Percentiles rank a stretch among this genome's conserved stretches.
phyloP scores from a whole-genome alignment of 805 yeast genomes.

The Kazachstania kunashirensis region DNA sequence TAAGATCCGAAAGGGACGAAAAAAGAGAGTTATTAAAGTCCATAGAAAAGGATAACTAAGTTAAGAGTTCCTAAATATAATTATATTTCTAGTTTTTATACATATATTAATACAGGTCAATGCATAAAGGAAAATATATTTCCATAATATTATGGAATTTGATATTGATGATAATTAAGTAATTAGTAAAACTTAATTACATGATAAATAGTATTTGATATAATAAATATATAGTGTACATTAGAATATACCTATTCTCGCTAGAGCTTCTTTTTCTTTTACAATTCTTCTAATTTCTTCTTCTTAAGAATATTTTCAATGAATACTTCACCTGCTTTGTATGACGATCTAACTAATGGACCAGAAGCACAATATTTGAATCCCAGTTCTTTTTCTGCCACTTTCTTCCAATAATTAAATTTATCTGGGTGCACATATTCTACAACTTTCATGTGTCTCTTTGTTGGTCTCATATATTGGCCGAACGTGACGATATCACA shows the following conservation, averaged over 20 bases:
- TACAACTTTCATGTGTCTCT: slow-evolving; percentile 95
- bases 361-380: slow-evolving; percentile 96
- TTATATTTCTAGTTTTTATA: too few relatives aligned
- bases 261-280: too few relatives aligned
- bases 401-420: slow-evolving; percentile 85
- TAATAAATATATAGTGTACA: too few relatives aligned
- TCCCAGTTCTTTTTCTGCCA: slow-evolving; percentile 71
- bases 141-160: too few relatives aligned
- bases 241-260: too few relatives aligned
- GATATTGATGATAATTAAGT: too few relatives aligned
- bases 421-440: slow-evolving; percentile 91
- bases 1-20: slow-evolving; percentile 45
- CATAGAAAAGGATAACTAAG: slow-evolving; percentile 30
- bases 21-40: slow-evolving; percentile 47
- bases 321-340: slow-evolving; percentile 97
- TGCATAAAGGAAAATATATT: too few relatives aligned
- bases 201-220: too few relatives aligned
- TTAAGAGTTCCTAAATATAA: neutral
- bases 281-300: too few relatives aligned
- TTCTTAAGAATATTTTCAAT: slow-evolving; percentile 86
- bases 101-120: too few relatives aligned
- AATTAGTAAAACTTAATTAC: too few relatives aligned
- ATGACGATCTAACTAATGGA: slow-evolving; percentile 90
- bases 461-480: slow-evolving; percentile 98
- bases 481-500: slow-evolving; percentile 98